Evolutionary conservation across 768 basidiomycete species (phyloP).

Genomic region (Myochromella boudieri): DNA sequence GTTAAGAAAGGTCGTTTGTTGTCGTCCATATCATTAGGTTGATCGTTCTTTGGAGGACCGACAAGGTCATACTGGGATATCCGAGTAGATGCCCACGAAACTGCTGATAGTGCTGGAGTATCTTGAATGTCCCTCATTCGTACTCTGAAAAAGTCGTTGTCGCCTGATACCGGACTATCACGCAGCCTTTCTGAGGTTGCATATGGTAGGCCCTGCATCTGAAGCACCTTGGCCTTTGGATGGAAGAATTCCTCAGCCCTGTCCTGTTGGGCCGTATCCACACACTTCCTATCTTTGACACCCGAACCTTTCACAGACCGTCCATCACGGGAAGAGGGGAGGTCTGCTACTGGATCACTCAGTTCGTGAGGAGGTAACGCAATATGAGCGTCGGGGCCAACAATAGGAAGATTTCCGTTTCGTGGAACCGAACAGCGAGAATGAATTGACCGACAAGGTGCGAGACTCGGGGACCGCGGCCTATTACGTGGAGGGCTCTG

Average conservation of each 20-base stretch:
- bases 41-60: slow-evolving; percentile 24
- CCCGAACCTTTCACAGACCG: not conserved
- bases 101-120: slow-evolving; percentile 22
- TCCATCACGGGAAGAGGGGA: not conserved
- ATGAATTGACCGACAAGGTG: slow-evolving; percentile 21
- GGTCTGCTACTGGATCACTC: slow-evolving; percentile 7
- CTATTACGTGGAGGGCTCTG: slow-evolving; percentile 7
- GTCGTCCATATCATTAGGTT: too few species aligned
- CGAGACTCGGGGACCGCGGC: slow-evolving; percentile 12
- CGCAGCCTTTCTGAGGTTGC: not conserved
- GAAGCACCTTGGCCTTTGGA: not conserved
- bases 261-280: not conserved
- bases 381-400: slow-evolving; percentile 37
- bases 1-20: too few species aligned
- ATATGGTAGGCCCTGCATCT: not conserved
- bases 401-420: slow-evolving; percentile 50
- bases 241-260: slow-evolving; percentile 8
- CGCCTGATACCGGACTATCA: slow-evolving; percentile 3
- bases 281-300: not conserved
- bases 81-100: slow-evolving; percentile 32
- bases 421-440: slow-evolving; percentile 33
- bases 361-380: slow-evolving; percentile 51
- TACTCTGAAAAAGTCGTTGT: slow-evolving; percentile 6
- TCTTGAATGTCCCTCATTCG: slow-evolving; percentile 5
- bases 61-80: slow-evolving; percentile 39